Evolutionary conservation across 2,329 filamentous ascomycete genomes (phyloP).

Genomic region (Epichloe sp.): DNA sequence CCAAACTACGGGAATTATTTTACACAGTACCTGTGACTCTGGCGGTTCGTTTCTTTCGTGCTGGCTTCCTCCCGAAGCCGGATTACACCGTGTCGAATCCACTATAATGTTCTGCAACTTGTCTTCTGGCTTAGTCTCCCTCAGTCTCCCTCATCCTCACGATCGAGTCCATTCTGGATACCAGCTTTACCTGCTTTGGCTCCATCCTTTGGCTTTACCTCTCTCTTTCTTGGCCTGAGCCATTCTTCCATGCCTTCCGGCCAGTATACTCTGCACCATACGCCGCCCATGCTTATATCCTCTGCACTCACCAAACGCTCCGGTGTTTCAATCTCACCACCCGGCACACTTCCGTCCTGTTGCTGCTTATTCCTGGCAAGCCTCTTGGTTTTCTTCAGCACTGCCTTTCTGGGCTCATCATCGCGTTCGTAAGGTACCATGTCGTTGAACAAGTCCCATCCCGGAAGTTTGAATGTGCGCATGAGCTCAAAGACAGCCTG

Average conservation of each 20-base stretch:
- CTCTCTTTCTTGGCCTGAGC: constrained; percentile 66
- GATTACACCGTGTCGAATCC: no score
- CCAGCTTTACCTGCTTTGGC: constrained; percentile 18
- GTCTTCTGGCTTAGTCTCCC: not conserved
- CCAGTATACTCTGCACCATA: constrained; percentile 77
- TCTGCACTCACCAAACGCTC: constrained; percentile 43
- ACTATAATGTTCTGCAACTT: no score
- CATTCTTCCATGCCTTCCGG: constrained; percentile 81
- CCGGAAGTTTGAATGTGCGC: constrained; percentile 73
- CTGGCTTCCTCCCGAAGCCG: no score
- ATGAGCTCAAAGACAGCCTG: constrained; percentile 93
- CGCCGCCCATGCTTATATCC: constrained; percentile 77
- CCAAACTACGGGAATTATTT: no score
- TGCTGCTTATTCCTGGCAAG: constrained; percentile 25
- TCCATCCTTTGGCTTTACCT: constrained; percentile 35
- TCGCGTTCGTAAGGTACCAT: constrained; percentile 62
- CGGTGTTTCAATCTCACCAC: constrained; percentile 24
- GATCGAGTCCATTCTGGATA: constrained; percentile 8
- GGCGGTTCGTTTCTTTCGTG: not conserved
- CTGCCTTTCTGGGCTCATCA: constrained; percentile 51
- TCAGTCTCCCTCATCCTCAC: not conserved
- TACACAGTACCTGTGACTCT: not conserved
- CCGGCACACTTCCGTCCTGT: constrained; percentile 18
- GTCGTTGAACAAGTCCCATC: constrained; percentile 62
- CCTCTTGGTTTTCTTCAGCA: constrained; percentile 26